A percentile compares a stretch with the other conserved stretches of the same genome.
phyloP scores from a whole-genome alignment of 768 basidiomycete genomes.

The Clavaria fumosa region DNA sequence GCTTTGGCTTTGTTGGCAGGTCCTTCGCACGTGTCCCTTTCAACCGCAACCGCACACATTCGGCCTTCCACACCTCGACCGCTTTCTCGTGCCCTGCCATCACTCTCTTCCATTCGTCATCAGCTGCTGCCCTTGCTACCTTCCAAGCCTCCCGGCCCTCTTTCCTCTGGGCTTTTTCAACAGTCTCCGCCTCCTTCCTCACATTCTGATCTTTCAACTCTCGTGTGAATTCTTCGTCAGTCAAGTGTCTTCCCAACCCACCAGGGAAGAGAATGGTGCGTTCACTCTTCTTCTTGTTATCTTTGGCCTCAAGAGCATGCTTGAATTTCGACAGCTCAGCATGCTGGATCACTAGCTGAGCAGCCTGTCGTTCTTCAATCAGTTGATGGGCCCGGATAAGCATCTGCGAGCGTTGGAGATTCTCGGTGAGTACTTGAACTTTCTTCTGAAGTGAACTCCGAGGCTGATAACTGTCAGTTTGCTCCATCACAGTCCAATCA shows the following conservation, averaged over 20 bases:
- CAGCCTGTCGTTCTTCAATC: constrained; percentile 10
- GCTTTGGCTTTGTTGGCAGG: too few relatives aligned
- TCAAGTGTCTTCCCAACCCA: constrained; percentile 10
- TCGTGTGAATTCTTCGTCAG: constrained; percentile 5
- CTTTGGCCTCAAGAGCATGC: constrained; percentile 10
- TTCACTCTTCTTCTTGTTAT: constrained; percentile 10
- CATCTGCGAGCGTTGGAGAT: constrained; percentile 7
- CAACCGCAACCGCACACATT: too few relatives aligned
- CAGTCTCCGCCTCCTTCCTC: too few relatives aligned
- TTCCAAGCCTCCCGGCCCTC: too few relatives aligned
- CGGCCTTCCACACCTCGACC: too few relatives aligned
- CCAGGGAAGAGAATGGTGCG: constrained; percentile 8
- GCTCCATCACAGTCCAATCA: constrained; percentile 7
- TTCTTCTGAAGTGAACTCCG: neutral
- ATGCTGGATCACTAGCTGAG: constrained; percentile 13
- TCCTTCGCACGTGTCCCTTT: too few relatives aligned
- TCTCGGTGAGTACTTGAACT: constrained; percentile 2
- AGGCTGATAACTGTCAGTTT: neutral
- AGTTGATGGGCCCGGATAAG: constrained; percentile 8
- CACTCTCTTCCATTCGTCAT: too few relatives aligned
- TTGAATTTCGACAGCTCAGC: constrained; percentile 9
- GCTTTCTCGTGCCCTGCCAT: too few relatives aligned
- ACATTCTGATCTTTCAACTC: too few relatives aligned
- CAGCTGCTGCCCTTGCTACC: too few relatives aligned
- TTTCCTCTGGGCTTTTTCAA: too few relatives aligned